Evolutionary conservation across 805 yeast species (phyloP).

Genomic region (Danielia reshetovae): DNA sequence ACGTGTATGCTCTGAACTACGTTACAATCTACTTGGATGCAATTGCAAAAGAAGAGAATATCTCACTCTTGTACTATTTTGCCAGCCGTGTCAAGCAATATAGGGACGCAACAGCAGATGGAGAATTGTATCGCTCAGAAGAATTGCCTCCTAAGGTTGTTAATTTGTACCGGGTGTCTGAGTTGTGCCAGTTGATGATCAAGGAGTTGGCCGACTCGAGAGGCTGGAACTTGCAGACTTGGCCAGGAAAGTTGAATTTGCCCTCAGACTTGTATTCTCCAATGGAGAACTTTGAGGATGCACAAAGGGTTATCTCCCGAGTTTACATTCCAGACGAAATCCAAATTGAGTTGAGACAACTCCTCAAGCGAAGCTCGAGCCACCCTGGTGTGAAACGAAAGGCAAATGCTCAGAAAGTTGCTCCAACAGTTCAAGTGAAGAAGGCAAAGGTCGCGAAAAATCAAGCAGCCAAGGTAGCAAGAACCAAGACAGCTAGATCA

Average conservation of each 20-base stretch:
- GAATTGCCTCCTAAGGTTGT: conserved; percentile 22
- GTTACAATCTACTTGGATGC: conserved; percentile 55
- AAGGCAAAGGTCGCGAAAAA: conserved; percentile 3
- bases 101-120: conserved; percentile 49
- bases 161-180: conserved; percentile 64
- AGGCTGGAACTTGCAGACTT: conserved; percentile 69
- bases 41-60: conserved; percentile 61
- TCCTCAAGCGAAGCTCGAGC: conserved; percentile 19
- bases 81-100: conserved; percentile 79
- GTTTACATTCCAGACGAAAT: conserved; percentile 52
- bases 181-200: conserved; percentile 64
- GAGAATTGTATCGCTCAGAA: conserved; percentile 21
- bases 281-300: conserved; percentile 52
- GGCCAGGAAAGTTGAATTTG: conserved; percentile 74
- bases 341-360: conserved; percentile 30
- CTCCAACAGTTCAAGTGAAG: conserved; percentile 5
- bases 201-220: conserved; percentile 53
- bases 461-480: not conserved
- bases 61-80: conserved; percentile 69
- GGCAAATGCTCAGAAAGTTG: conserved; percentile 3
- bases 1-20: conserved; percentile 54
- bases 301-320: conserved; percentile 51
- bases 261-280: conserved; percentile 70
- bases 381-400: conserved; percentile 10
- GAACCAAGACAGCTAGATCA: conserved; percentile 1